These are phyloP conservation scores for Planoprotostelium fungivorum DNA, from an alignment of 78 protist genomes.

Conservation along the genomic window DNA sequence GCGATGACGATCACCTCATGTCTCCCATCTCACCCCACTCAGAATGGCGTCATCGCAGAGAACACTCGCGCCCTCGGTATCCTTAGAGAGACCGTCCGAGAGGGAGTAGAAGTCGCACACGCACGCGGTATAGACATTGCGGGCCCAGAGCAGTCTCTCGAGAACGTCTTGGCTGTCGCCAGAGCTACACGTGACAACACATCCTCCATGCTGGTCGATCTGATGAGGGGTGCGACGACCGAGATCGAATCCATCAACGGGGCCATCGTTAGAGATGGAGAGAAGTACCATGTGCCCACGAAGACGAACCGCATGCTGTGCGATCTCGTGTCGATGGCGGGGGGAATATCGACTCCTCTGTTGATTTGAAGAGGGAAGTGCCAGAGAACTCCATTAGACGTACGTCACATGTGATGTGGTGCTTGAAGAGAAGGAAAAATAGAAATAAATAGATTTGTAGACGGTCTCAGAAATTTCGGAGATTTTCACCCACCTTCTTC, in stretches of 20 bases:
- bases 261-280: constrained; percentile 55
- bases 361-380: too few species aligned
- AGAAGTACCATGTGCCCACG: background rate
- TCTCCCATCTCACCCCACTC: background rate
- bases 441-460: too few species aligned
- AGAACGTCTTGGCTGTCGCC: constrained; percentile 44
- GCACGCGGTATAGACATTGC: constrained; percentile 38
- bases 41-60: constrained; percentile 28
- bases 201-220: constrained; percentile 44
- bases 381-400: too few species aligned
- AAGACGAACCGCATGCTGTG: background rate
- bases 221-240: constrained; percentile 32
- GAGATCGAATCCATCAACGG: constrained; percentile 62
- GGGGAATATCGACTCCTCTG: too few species aligned
- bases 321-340: background rate
- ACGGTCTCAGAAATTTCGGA: too few species aligned
- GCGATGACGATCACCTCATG: background rate
- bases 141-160: constrained; percentile 36
- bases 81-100: constrained; percentile 38
- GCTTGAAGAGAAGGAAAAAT: too few species aligned
- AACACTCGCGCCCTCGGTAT: constrained; percentile 28
- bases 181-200: constrained; percentile 19
- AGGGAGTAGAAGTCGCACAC: constrained; percentile 50
- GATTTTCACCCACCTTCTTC: too few species aligned
- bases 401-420: too few species aligned